Base-by-base conservation (phyloP, 495 filamentous ascomycete species). In the Neurospora tetrasperma region DNA sequence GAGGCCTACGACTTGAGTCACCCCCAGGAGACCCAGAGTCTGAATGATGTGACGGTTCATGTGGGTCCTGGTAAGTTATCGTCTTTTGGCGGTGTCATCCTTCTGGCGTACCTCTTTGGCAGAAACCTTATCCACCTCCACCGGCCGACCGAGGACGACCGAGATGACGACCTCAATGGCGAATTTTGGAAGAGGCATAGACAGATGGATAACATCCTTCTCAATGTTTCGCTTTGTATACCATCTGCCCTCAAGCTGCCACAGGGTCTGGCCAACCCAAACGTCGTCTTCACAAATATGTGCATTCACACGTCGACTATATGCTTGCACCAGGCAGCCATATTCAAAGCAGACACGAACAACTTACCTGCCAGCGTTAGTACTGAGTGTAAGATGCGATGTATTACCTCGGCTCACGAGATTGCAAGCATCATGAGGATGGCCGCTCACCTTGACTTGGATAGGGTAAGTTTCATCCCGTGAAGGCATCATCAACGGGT, bases 371-470 rank as follows among this genome's bases (percentile, higher is more conserved):
- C 88, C 11, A 89, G 89, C 38, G 91, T 98, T 48, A 90, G 90
- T 70, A 89, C 90, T 0, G 94, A 98, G 77, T 97, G 95, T 78
- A 97, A 96, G 78, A 88, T 96, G 3, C 87, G 96, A 71, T 98
- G 96, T 76, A 93, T 98, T 72, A 93, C 95, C 31, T 94, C 96
- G 5, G 96, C 96, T 6, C 92, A 93, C 72, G 94, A 98, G 76
- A 96, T 98, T 77, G 92, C 94, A n/a, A 94, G 90, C 75, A 94
- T 97, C 69, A 97, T 99, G 96, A 90, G 93, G 71, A 93, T 95
- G 90, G 90, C 96, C 69, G 93, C 93, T 76, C 95, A 98, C 79
- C 84, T 96, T 71, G 96, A 99, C 78, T 81, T 98, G 69, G 88
- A 90, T 31, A 83, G 87, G 72, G 96, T 98, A 89, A 83, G 93